Evolutionary conservation across 306 rosid species (phyloP), one percentile per base, ranked within the genome.

Genomic region (Medicago arabica): DNA sequence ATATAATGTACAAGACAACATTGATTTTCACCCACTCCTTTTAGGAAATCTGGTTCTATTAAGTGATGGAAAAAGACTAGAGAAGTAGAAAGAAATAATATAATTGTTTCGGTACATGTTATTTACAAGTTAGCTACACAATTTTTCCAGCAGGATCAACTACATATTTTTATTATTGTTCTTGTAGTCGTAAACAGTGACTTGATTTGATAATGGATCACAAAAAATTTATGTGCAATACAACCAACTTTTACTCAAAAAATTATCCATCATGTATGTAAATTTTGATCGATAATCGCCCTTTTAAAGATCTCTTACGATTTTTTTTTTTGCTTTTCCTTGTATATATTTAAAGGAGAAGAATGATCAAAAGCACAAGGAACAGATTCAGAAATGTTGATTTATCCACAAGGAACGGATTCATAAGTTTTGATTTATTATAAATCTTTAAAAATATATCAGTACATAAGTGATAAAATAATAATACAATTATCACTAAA

Each of bases 81-180:
- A 50, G 57, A 19, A 55, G 28, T 2, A 60, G 17, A 41, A 19
- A 49, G 39, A 17, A 8, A 39, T 14, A 65, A 28, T 4, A 28
- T 28, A 28, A 65, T 4, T 62, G 44, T 15, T n/a, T 34, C 8
- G 1, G 34, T 65, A 66, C 17, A 66, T 40, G 36, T 6, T 65
- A 65, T 63, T 36, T 41, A 9, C 58, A 59, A 73, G 41, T 4
- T 23, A 21, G 73, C 18, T 65, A 51, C 65, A 9, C 23, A 31
- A 13, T 4, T 19, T 55, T 41, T 43, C 13, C 46, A 18, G 16
- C 34, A 14, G 8, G n/a, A 50, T 9, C 50, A 59, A 44, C 69
- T 23, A 43, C 21, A 13, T 19, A 46, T 58, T 58, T n/a, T 28
- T 46, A 8, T 39, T 38, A 61, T 31, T 16, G 51, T 70, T n/a